Base-by-base conservation (phyloP, 352 stramenopile species). In the Detonula confervacea region DNA sequence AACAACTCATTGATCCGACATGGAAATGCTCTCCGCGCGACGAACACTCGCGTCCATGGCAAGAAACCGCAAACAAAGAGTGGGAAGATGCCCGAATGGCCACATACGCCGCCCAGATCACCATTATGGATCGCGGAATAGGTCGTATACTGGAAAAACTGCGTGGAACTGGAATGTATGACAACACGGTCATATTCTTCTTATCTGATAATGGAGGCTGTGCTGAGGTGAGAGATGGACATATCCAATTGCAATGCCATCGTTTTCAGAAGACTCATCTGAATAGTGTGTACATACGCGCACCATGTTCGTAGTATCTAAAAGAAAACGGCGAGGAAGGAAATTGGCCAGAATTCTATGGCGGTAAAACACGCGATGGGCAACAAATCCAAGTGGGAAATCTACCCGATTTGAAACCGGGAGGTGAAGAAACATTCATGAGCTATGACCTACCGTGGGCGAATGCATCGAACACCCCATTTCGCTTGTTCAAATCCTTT, bases 31-130 rank as follows among this genome's bases (percentile, higher is more conserved):
- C 74, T 24, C 74, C 67, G 24, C 67, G 67, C 8, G 80, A 87
- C 29, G 80, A 84, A 12, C 46, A 72, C 49, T 66, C 68, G 11
- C 51, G 56, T 51, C 55, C 80, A 9, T 83, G 80, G 80, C 57
- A 87, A 27, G 46, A 73, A 24, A 63, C 59, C 29, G 6, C 18
- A 39, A 72, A 69, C 35, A 67, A 84, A 69, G 62, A 87, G 30
- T 87, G 80, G 80, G 80, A 87, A 70, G 74, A 72, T 69, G 33
- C 59, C 18, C 30, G 80, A 42, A 87, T 87, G 80, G 62, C 80
- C 2, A 70, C 56, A 27, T 87, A 87, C 62, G 80, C 80, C 8
- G 74, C 80, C 14, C 80, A 87, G 59, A 74, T 87, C 11, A 72
- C 42, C 12, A 70, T 75, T 18, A 86, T 86, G 78, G 78, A 86